Evolutionary conservation across 768 basidiomycete species (phyloP), one percentile per base, ranked within the genome.

Genomic region (Rubroboletus satanas): DNA sequence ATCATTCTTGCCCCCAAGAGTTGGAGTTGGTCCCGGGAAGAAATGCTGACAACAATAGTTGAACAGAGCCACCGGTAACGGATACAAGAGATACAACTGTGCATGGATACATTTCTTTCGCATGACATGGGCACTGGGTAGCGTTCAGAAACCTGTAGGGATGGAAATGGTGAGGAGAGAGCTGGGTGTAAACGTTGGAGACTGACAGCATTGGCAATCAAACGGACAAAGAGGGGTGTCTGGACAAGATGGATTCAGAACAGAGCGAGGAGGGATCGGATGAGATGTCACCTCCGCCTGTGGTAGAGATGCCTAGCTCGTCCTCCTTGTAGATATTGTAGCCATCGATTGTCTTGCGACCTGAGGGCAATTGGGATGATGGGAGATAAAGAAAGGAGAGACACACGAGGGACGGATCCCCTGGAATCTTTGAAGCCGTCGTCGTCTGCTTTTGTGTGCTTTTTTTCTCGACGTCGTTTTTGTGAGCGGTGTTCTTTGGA

Each of bases 181-280:
- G 12, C 4, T 12, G 23, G n/a, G 3, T 6, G 17, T 12, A 8
- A 18, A 39, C 23, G 36, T n/a, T 36, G 35, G 37, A 23, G 44
- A 76, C 89, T 72, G 63, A 91, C 92, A 93, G 63, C 92, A 93
- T 36, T 89, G 77, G 69, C 92, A 93, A 68, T 93, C 92, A 66
- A 93, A 93, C 7, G 92, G 92, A 73, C 91, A 93, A 38, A 88
- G 69, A 4, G 88, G 81, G 0, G 91, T 92, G 68, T 89, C 91
- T 93, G 71, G 32, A 56, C 29, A 35, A 43, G 57, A 59, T 64
- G 56, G 65, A 68, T 49, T 58, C 48, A 43, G 68, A 55, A 60
- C 29, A 54, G 51, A 58, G 54, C 57, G 49, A 31, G 15, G 42
- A 17, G 31, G 28, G 38, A 33, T 39, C 45, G 47, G 41, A 63